These are phyloP conservation scores for Obelidium mucronatum DNA, from an alignment of 192 early-diverging fungal genomes.

Conservation along the genomic window DNA sequence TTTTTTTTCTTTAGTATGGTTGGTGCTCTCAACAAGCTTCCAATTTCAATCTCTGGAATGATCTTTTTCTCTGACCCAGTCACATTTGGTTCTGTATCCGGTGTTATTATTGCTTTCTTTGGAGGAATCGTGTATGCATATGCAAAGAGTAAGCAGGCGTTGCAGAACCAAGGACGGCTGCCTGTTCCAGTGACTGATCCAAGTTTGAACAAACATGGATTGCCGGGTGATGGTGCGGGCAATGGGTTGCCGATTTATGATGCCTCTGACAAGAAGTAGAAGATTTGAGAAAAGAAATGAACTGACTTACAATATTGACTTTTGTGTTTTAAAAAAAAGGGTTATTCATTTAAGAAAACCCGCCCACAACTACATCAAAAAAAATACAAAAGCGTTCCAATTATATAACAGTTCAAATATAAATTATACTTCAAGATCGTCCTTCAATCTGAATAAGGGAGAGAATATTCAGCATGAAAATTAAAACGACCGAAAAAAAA, in stretches of 20 bases:
- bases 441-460: no score
- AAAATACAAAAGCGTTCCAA: no score
- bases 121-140: slow-evolving; percentile 18
- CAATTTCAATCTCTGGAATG: slow-evolving; percentile 94
- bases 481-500: no score
- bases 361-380: no score
- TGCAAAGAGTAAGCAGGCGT: slow-evolving; percentile 14
- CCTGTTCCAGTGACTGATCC: slow-evolving; percentile 10
- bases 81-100: slow-evolving; percentile 80
- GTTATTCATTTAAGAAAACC: no score
- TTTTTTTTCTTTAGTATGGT: slow-evolving; percentile 81
- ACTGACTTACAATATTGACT: no score
- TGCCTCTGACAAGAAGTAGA: background rate
- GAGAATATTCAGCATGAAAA: no score
- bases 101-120: slow-evolving; percentile 75
- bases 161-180: background rate
- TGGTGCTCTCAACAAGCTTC: slow-evolving; percentile 97
- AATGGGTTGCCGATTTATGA: background rate
- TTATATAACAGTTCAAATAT: no score
- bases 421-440: no score
- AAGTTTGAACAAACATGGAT: slow-evolving; percentile 16
- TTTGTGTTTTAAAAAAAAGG: no score
- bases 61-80: slow-evolving; percentile 89
- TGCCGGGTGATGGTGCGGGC: background rate
- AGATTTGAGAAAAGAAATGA: no score